These are phyloP conservation scores for Saturnispora quitensis DNA, from an alignment of 805 yeast species.

Conservation along the genomic window DNA sequence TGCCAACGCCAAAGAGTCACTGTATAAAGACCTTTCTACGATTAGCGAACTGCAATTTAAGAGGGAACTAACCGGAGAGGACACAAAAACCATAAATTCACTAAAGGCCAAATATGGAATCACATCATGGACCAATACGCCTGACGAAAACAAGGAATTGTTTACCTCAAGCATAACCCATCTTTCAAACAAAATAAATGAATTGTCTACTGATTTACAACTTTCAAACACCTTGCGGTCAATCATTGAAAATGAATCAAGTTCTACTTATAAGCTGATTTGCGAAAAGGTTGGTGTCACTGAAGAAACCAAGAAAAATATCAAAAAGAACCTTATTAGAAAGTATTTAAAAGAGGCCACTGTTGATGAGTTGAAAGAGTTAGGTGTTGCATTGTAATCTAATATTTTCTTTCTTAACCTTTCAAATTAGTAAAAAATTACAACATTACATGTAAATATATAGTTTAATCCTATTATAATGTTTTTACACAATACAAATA, in stretches of 20 bases:
- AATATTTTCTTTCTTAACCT: background rate
- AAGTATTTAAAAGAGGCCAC: conserved; percentile 36
- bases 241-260: conserved; percentile 22
- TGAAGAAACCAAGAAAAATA: conserved; percentile 39
- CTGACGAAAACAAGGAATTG: conserved; percentile 20
- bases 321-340: conserved; percentile 63
- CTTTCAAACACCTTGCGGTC: conserved; percentile 13
- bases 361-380: conserved; percentile 18
- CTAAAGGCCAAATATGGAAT: conserved; percentile 28
- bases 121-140: conserved; percentile 18
- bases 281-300: conserved; percentile 28
- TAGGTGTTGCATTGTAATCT: conserved; percentile 19
- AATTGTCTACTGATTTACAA: conserved; percentile 16
- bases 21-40: conserved; percentile 25
- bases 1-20: conserved; percentile 16
- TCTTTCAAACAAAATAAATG: conserved; percentile 17
- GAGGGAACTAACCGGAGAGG: conserved; percentile 20
- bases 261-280: conserved; percentile 30
- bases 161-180: conserved; percentile 21
- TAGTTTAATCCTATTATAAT: background rate
- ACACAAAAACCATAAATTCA: conserved; percentile 29
- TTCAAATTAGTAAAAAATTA: background rate
- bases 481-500: background rate
- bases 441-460: background rate
- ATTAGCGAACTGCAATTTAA: conserved; percentile 15